Evolutionary conservation across 2,329 filamentous ascomycete species (phyloP).

Genomic region (Neofusicoccum sp.): DNA sequence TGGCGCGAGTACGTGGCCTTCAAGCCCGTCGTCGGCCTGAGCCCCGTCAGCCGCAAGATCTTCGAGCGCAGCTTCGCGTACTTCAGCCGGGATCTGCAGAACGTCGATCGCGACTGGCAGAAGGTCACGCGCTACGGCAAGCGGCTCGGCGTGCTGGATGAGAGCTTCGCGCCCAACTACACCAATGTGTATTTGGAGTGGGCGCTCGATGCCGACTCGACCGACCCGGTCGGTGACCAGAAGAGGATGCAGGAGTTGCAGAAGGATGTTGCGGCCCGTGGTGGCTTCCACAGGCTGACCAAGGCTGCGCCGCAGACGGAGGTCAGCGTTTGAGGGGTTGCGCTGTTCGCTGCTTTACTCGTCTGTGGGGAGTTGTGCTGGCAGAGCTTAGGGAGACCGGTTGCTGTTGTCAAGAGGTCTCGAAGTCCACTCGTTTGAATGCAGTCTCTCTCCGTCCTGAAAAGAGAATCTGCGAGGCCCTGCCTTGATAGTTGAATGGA

Average conservation of each 20-base stretch:
- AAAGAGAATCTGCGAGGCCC: not conserved
- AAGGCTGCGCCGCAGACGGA: not conserved
- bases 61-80: constrained; percentile 77
- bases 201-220: constrained; percentile 62
- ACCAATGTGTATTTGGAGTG: constrained; percentile 70
- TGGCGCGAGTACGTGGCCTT: constrained; percentile 69
- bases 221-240: constrained; percentile 69
- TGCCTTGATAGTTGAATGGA: not conserved
- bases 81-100: constrained; percentile 72
- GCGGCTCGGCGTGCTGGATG: constrained; percentile 65
- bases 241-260: constrained; percentile 70
- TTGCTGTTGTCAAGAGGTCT: not conserved
- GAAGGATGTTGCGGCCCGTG: constrained; percentile 61
- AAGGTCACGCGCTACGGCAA: constrained; percentile 78
- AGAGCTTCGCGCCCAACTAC: constrained; percentile 67
- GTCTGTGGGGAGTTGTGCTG: not conserved
- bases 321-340: not conserved
- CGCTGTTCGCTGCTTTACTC: not conserved
- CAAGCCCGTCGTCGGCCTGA: constrained; percentile 66
- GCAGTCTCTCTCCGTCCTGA: no score
- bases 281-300: constrained; percentile 60
- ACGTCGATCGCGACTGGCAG: constrained; percentile 70
- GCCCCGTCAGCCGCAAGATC: constrained; percentile 70
- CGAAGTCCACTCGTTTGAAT: not conserved
- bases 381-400: not conserved